Conservation (phyloP, 768 basidiomycete genomes). For the Tylopilus plumbeoviolaceoides region DNA sequence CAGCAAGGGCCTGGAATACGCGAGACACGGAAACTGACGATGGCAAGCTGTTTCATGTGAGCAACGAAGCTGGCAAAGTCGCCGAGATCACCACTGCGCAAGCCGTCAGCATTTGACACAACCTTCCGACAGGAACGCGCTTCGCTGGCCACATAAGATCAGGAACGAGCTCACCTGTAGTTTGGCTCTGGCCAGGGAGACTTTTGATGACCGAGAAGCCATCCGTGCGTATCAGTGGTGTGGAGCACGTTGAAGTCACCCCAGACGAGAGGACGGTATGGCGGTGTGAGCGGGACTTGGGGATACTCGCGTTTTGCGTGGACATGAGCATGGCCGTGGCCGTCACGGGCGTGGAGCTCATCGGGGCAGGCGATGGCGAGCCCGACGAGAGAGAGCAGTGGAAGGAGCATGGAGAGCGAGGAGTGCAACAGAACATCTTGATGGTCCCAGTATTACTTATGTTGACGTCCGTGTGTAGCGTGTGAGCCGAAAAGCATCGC, state of each 20-base stretch:
- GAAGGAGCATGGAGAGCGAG: conserved; percentile 11
- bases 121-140: neutral
- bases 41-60: conserved; percentile 75
- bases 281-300: conserved; percentile 44
- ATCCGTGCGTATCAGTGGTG: conserved; percentile 82
- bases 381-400: conserved; percentile 13
- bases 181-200: conserved; percentile 68
- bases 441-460: conserved; percentile 2
- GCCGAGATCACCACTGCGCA: conserved; percentile 57
- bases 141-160: neutral
- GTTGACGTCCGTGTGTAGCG: neutral
- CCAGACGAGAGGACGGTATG: conserved; percentile 72
- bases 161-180: conserved; percentile 46
- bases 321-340: conserved; percentile 33
- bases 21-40: conserved; percentile 32
- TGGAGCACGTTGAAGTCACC: conserved; percentile 86
- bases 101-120: neutral
- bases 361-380: conserved; percentile 20
- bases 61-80: conserved; percentile 83
- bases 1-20: neutral
- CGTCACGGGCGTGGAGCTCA: conserved; percentile 21
- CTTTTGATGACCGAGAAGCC: conserved; percentile 84
- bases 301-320: conserved; percentile 38
- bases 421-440: neutral
- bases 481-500: neutral